Conservation (phyloP, 371 early-diverging fungal species). For the Choanephora cucurbitarum region DNA sequence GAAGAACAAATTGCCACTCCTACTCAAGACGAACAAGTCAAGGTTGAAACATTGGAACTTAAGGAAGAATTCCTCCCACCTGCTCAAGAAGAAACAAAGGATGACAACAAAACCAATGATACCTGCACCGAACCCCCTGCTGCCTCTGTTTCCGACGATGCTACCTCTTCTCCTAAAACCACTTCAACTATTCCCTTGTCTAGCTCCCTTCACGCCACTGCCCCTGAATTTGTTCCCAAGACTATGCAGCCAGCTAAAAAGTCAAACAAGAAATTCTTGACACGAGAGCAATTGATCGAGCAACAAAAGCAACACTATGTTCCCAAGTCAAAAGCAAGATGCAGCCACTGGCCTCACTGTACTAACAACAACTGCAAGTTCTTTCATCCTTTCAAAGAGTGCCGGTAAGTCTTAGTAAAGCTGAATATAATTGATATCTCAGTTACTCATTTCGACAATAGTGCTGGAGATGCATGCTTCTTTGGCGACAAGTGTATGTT, state of each 20-base stretch:
- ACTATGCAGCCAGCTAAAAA: constrained; percentile 11
- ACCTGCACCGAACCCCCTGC: neutral
- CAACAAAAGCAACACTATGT: constrained; percentile 39
- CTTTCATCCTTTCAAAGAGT: constrained; percentile 48
- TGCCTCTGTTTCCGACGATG: neutral
- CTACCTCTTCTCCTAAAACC: neutral
- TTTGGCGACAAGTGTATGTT: constrained; percentile 57
- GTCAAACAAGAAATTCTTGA: constrained; percentile 30
- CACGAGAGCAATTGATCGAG: constrained; percentile 39
- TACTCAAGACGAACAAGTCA: no score
- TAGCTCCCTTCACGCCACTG: constrained; percentile 12
- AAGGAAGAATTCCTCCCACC: no score
- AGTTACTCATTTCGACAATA: constrained; percentile 17
- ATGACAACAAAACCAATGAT: no score
- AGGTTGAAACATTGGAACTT: no score
- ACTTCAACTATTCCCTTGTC: neutral
- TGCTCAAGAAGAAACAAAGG: no score
- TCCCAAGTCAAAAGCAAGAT: constrained; percentile 48
- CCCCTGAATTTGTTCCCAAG: constrained; percentile 26
- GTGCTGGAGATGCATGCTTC: constrained; percentile 47
- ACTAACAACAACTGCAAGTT: constrained; percentile 65
- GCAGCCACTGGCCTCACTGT: constrained; percentile 59
- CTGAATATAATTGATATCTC: neutral
- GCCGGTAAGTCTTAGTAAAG: constrained; percentile 42
- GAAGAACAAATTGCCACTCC: no score